Evolutionary conservation across 2,329 filamentous ascomycete genomes (phyloP).

Genomic region (Penicillium hesseltinei): DNA sequence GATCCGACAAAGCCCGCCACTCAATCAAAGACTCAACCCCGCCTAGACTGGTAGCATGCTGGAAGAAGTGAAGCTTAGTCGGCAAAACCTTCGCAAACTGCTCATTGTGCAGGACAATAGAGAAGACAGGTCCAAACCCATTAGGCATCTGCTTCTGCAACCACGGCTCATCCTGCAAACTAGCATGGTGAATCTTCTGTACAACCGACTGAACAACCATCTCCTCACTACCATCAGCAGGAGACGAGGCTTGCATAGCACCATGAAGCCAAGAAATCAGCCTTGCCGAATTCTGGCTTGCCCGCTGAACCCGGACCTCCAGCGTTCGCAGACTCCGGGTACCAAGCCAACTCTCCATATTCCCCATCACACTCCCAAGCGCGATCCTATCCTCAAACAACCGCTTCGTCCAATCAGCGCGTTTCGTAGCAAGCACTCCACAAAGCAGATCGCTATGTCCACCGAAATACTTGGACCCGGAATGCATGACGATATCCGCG

Average conservation of each 20-base stretch:
- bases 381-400: slow-evolving; percentile 67
- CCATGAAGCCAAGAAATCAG: slow-evolving; percentile 69
- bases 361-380: slow-evolving; percentile 80
- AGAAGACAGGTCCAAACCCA: slow-evolving; percentile 86
- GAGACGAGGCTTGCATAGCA: not conserved
- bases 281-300: slow-evolving; percentile 65
- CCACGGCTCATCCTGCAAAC: slow-evolving; percentile 69
- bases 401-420: slow-evolving; percentile 55
- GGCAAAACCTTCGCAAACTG: slow-evolving; percentile 67
- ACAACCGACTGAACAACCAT: slow-evolving; percentile 56
- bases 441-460: slow-evolving; percentile 91
- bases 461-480: slow-evolving; percentile 90
- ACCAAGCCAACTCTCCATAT: slow-evolving; percentile 85
- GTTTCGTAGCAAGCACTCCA: slow-evolving; percentile 67
- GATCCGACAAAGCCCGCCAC: slow-evolving; percentile 88
- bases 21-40: slow-evolving; percentile 95
- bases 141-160: slow-evolving; percentile 81
- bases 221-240: slow-evolving; percentile 14
- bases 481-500: slow-evolving; percentile 87
- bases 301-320: slow-evolving; percentile 72
- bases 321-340: slow-evolving; percentile 79
- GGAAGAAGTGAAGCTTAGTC: slow-evolving; percentile 75
- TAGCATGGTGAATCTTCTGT: slow-evolving; percentile 70
- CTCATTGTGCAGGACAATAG: slow-evolving; percentile 62
- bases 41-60: slow-evolving; percentile 90